Percentiles rank a stretch among this genome's conserved stretches.
These are phyloP conservation scores for Lonicera japonica DNA, from an alignment of 129 eudicot species.

Conservation along the genomic window DNA sequence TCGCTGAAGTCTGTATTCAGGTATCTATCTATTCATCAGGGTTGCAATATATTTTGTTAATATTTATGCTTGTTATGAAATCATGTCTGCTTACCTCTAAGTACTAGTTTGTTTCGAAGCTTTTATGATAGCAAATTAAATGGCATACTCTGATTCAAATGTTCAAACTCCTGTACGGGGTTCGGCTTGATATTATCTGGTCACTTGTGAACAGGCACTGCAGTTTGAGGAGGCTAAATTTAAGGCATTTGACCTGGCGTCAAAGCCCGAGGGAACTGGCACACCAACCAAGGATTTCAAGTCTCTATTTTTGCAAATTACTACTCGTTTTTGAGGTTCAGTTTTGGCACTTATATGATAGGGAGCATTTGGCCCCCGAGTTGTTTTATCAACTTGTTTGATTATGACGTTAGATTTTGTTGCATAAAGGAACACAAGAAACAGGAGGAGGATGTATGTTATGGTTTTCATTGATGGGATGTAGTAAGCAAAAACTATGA, in stretches of 20 bases:
- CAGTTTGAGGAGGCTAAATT: conserved; percentile 74
- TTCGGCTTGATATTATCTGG: not conserved
- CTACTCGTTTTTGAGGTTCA: conserved; percentile 46
- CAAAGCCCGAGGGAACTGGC: conserved; percentile 92
- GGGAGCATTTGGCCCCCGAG: not conserved
- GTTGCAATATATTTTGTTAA: not conserved
- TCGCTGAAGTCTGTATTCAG: conserved; percentile 90
- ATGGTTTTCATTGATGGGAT: no score
- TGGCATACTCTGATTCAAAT: no score
- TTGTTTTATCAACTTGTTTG: not conserved
- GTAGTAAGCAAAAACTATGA: no score
- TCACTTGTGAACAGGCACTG: conserved; percentile 47
- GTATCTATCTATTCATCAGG: conserved; percentile 16
- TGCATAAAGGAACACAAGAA: not conserved
- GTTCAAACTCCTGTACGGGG: no score
- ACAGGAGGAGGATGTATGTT: no score
- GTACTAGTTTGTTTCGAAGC: no score
- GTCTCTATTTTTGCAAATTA: conserved; percentile 61
- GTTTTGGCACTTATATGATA: not conserved
- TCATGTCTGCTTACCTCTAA: no score
- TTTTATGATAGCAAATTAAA: no score
- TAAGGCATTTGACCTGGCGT: conserved; percentile 88
- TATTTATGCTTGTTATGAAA: not conserved
- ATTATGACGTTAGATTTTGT: not conserved
- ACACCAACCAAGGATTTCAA: conserved; percentile 85